Percentiles rank a stretch among this genome's conserved stretches.
Evolutionary conservation across 257 asterid species (phyloP).

Genomic region (Nicotiana otophora): DNA sequence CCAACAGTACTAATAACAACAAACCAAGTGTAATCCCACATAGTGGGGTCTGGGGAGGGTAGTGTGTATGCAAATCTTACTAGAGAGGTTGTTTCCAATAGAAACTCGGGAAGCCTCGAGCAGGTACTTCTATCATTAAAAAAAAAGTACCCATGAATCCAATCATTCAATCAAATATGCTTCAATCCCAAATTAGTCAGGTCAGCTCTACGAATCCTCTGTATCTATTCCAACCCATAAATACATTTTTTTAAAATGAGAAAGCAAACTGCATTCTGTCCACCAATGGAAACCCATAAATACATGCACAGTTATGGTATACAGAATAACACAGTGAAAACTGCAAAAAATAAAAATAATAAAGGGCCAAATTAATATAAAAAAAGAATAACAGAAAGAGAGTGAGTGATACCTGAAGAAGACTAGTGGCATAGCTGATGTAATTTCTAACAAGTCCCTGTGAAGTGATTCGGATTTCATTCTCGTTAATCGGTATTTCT

Average conservation of each 20-base stretch:
- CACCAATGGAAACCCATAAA: neutral
- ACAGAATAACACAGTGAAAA: neutral
- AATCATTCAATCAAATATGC: neutral
- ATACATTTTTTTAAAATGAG: neutral
- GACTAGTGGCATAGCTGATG: slow-evolving; percentile 75
- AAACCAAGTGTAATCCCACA: too few relatives aligned
- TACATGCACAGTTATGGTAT: neutral
- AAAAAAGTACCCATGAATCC: neutral
- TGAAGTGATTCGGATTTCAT: slow-evolving; percentile 95
- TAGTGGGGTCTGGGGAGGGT: too few relatives aligned
- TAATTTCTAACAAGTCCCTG: slow-evolving; percentile 81
- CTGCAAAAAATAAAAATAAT: neutral
- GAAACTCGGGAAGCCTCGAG: too few relatives aligned
- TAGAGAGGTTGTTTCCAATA: too few relatives aligned
- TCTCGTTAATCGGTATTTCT: slow-evolving; percentile 70
- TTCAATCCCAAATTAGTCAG: neutral
- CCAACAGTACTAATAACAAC: too few relatives aligned
- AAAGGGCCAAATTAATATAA: neutral
- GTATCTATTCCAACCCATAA: neutral
- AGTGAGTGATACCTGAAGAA: slow-evolving; percentile 58
- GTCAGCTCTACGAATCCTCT: too few relatives aligned
- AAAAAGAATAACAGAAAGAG: neutral
- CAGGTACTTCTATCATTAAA: too few relatives aligned
- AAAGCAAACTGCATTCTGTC: neutral
- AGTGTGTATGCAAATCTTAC: too few relatives aligned